Conservation (phyloP, 768 basidiomycete genomes). For the Leccinum olivaceopallidum region DNA sequence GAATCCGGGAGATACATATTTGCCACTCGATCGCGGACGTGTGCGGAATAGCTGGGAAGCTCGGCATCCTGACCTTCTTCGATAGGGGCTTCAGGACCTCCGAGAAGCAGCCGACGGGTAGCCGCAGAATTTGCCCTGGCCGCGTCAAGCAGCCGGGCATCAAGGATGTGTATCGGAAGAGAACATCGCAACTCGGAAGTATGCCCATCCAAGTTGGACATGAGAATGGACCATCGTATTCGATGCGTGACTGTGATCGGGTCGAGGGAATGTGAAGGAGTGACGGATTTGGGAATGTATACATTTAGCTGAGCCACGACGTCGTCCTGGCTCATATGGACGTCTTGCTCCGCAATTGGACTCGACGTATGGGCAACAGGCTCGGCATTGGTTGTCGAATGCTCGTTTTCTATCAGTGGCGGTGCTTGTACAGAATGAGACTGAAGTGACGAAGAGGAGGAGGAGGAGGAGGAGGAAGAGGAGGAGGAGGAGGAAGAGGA, state of each 20-base stretch:
- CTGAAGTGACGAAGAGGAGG: constrained; percentile 19
- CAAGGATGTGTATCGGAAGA: constrained; percentile 83
- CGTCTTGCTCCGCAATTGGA: constrained; percentile 14
- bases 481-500: neutral
- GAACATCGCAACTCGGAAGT: constrained; percentile 94
- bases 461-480: neutral
- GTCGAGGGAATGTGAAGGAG: constrained; percentile 73
- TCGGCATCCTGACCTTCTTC: constrained; percentile 65
- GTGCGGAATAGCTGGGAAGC: constrained; percentile 86
- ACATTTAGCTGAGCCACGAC: constrained; percentile 62
- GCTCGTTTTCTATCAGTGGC: neutral
- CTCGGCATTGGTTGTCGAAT: constrained; percentile 7
- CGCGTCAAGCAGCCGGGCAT: constrained; percentile 70
- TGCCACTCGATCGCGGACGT: constrained; percentile 88
- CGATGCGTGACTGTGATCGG: constrained; percentile 79
- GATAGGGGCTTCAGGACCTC: constrained; percentile 36
- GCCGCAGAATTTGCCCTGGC: constrained; percentile 69
- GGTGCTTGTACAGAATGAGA: constrained; percentile 1
- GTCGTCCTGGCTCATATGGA: constrained; percentile 41
- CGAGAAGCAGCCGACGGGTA: constrained; percentile 59
- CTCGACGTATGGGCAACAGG: constrained; percentile 10
- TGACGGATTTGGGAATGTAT: constrained; percentile 56
- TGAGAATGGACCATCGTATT: constrained; percentile 76
- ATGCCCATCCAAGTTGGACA: constrained; percentile 88
- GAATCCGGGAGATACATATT: constrained; percentile 70